Percentiles rank a stretch among this genome's conserved stretches.
phyloP scores from a whole-genome alignment of 108 stramenopile species.

The Cyclotella cryptica region DNA sequence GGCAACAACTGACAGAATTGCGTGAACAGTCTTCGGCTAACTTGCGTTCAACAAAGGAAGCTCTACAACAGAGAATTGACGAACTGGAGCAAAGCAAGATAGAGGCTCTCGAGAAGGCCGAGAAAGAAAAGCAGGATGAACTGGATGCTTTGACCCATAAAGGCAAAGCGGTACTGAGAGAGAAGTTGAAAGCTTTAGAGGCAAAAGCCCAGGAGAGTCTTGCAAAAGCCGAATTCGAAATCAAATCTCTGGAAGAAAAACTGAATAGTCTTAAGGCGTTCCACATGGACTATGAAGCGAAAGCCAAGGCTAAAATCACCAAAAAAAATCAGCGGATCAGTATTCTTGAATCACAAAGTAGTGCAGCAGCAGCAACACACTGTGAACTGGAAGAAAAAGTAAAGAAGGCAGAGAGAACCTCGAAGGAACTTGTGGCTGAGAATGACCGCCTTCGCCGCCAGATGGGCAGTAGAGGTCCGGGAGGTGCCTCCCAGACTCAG shows the following conservation, averaged over 20 bases:
- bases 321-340: slow-evolving; percentile 73
- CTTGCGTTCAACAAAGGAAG: slow-evolving; percentile 44
- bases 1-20: slow-evolving; percentile 30
- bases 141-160: slow-evolving; percentile 50
- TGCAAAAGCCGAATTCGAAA: slow-evolving; percentile 49
- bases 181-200: slow-evolving; percentile 52
- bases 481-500: slow-evolving; percentile 61
- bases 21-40: slow-evolving; percentile 35
- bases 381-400: slow-evolving; percentile 64
- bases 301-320: slow-evolving; percentile 59
- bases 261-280: slow-evolving; percentile 41
- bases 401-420: slow-evolving; percentile 65
- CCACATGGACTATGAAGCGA: slow-evolving; percentile 57
- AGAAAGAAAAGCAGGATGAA: slow-evolving; percentile 51
- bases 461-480: slow-evolving; percentile 75
- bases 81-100: slow-evolving; percentile 53
- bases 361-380: slow-evolving; percentile 52
- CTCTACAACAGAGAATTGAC: slow-evolving; percentile 45
- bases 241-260: slow-evolving; percentile 50
- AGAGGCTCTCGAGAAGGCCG: slow-evolving; percentile 47
- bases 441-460: slow-evolving; percentile 90
- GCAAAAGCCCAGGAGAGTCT: slow-evolving; percentile 45
- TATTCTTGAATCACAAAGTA: slow-evolving; percentile 51
- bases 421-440: slow-evolving; percentile 65
- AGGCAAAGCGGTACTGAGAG: slow-evolving; percentile 73